A percentile compares a stretch with the other conserved stretches of the same genome.
phyloP scores from a whole-genome alignment of 2,329 filamentous ascomycete genomes.

The Geosmithia flava region DNA sequence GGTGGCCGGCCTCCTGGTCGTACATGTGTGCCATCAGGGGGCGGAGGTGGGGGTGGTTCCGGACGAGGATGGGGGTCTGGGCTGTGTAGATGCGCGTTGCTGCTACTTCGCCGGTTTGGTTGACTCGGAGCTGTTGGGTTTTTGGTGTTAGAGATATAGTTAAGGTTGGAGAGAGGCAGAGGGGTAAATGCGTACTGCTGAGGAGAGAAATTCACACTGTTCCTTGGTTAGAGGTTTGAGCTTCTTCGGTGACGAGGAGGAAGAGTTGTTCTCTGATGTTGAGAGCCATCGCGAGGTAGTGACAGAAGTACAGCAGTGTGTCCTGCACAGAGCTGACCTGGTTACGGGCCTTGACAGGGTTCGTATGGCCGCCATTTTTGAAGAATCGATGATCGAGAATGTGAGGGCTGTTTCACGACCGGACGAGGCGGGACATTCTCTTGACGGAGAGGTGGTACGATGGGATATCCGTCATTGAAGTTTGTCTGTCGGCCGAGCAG shows the following conservation, averaged over 20 bases:
- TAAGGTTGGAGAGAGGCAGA: background rate
- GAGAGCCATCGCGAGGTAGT: conserved; percentile 5
- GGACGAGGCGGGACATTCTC: no score
- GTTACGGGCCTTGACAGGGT: no score
- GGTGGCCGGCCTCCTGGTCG: conserved; percentile 84
- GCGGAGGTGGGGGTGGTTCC: conserved; percentile 73
- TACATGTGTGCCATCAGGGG: conserved; percentile 97
- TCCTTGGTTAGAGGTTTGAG: conserved; percentile 52
- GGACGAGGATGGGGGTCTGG: conserved; percentile 71
- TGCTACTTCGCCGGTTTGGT: conserved; percentile 95
- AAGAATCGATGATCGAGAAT: no score
- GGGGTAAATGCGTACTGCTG: conserved; percentile 40
- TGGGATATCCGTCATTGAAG: no score
- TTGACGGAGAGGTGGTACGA: no score
- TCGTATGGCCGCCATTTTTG: no score
- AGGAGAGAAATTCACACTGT: conserved; percentile 64
- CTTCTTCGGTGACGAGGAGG: conserved; percentile 14
- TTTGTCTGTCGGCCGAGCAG: no score
- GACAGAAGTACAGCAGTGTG: background rate
- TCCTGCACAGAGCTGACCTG: background rate
- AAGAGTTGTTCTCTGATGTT: conserved; percentile 6
- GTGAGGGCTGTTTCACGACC: no score
- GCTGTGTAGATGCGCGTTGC: conserved; percentile 88
- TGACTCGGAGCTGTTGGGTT: conserved; percentile 62
- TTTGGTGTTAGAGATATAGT: background rate